These are phyloP conservation scores for Phytopythium sindhum DNA, from an alignment of 352 stramenopile species.

Conservation along the genomic window DNA sequence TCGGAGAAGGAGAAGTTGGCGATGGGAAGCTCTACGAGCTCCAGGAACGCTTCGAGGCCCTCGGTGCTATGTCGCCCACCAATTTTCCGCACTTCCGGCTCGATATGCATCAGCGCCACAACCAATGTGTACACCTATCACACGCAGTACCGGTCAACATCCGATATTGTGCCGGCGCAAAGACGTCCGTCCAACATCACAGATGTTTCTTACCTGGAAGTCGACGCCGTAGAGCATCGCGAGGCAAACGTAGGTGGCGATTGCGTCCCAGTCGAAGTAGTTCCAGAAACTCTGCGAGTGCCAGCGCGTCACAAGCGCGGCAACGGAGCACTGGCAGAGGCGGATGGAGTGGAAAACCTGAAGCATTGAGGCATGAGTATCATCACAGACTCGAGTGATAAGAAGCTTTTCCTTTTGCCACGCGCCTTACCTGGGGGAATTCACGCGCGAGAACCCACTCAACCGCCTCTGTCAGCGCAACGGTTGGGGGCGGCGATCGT, in stretches of 20 bases:
- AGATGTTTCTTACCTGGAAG: conserved; percentile 35
- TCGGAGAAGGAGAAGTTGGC: conserved; percentile 37
- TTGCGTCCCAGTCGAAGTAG: conserved; percentile 62
- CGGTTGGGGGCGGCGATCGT: background rate
- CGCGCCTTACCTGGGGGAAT: conserved; percentile 38
- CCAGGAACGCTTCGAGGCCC: conserved; percentile 27
- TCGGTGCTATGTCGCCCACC: conserved; percentile 20
- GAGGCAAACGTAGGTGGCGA: conserved; percentile 50
- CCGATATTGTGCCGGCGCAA: background rate
- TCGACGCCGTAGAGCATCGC: conserved; percentile 52
- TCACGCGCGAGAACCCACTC: conserved; percentile 46
- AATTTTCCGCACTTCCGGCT: conserved; percentile 31
- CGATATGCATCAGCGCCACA: conserved; percentile 44
- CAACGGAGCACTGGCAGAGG: conserved; percentile 43
- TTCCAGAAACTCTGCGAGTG: conserved; percentile 65
- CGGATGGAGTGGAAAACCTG: conserved; percentile 43
- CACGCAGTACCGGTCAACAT: background rate
- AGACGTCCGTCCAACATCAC: background rate
- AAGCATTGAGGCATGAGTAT: background rate
- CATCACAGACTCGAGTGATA: background rate
- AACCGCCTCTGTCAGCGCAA: conserved; percentile 33
- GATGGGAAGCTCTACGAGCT: conserved; percentile 39
- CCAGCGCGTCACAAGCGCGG: conserved; percentile 46
- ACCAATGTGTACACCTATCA: conserved; percentile 50
- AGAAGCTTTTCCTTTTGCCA: background rate